A percentile compares a stretch with the other conserved stretches of the same genome.
Conservation (phyloP, 164 flowering plant genomes). For the Nymphaea colorata region DNA sequence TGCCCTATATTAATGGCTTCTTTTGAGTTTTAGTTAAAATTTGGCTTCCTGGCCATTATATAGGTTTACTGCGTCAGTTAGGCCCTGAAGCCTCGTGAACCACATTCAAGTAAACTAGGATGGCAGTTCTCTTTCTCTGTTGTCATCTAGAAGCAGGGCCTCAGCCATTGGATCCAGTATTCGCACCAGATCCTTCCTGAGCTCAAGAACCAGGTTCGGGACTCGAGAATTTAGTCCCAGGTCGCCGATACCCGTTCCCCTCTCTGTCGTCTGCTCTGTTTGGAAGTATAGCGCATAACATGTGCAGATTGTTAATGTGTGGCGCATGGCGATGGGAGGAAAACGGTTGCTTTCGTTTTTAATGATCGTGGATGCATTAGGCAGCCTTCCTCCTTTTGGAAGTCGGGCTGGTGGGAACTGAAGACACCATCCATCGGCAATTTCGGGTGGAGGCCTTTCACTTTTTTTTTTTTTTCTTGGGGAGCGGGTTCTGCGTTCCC, state of each 20-base stretch:
- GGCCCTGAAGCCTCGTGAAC: no score
- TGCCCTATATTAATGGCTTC: no score
- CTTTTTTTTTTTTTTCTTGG: neutral
- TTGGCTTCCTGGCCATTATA: no score
- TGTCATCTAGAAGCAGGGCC: neutral
- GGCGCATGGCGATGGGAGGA: neutral
- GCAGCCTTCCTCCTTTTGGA: neutral
- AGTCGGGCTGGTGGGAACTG: neutral
- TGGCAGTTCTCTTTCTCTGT: no score
- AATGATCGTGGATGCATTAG: neutral
- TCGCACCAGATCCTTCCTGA: neutral
- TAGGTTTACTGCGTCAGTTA: no score
- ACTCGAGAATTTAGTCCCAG: no score
- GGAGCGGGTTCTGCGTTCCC: neutral
- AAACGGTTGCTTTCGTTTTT: neutral
- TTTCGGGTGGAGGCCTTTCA: neutral
- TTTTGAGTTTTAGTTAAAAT: no score
- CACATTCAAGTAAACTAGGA: no score
- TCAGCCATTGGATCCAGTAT: neutral
- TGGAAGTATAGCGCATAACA: neutral
- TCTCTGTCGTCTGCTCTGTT: neutral
- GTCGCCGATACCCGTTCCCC: neutral
- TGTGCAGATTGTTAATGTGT: neutral
- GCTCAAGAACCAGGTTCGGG: no score
- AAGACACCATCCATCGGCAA: neutral